These are phyloP conservation scores for Thermomucor indicae-seudaticae DNA, from an alignment of 371 early-diverging fungal genomes.

Conservation along the genomic window DNA sequence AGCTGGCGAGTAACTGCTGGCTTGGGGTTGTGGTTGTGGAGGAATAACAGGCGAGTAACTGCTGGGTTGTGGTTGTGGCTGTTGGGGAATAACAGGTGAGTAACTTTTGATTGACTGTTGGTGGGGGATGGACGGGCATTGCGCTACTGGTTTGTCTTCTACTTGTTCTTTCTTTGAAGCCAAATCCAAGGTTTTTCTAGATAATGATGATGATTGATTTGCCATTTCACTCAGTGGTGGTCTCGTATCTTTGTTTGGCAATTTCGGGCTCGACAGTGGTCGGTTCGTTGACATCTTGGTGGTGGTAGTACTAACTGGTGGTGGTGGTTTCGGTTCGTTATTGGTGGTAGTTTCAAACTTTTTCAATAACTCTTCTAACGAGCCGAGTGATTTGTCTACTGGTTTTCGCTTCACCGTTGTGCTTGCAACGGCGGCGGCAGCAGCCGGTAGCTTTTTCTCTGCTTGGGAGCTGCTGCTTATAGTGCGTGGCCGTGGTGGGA, in stretches of 20 bases:
- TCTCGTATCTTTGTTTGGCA: too few species aligned
- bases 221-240: too few species aligned
- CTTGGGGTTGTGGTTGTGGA: background rate
- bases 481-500: slow-evolving; percentile 8
- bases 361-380: slow-evolving; percentile 10
- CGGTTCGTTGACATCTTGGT: slow-evolving; percentile 5
- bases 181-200: too few species aligned
- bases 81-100: slow-evolving; percentile 1
- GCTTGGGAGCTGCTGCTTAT: slow-evolving; percentile 1
- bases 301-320: background rate
- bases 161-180: background rate
- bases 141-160: background rate
- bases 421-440: slow-evolving; percentile 13
- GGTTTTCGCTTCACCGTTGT: slow-evolving; percentile 32
- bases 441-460: background rate
- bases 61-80: slow-evolving; percentile 1
- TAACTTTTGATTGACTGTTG: background rate
- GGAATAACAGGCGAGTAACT: background rate
- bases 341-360: slow-evolving; percentile 2
- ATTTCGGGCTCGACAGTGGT: too few species aligned
- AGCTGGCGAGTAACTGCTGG: background rate
- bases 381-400: slow-evolving; percentile 5
- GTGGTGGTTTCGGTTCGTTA: too few species aligned
- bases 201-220: background rate
- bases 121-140: background rate